Percentiles rank a stretch among this genome's conserved stretches.
These are phyloP conservation scores for Euryodendron excelsum DNA, from an alignment of 148 eudicot species.

Conservation along the genomic window DNA sequence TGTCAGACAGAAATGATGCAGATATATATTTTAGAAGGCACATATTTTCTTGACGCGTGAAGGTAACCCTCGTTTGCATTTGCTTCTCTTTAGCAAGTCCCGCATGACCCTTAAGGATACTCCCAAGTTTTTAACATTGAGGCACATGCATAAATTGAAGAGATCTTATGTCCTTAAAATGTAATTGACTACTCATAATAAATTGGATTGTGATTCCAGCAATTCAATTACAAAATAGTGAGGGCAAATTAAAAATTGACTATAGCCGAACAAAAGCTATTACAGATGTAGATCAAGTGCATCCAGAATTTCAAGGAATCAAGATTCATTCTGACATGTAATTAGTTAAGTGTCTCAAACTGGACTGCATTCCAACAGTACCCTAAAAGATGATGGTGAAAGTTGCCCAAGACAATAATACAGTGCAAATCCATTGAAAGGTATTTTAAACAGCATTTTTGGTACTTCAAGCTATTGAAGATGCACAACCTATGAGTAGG, in stretches of 20 bases:
- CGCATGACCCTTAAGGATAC: neutral
- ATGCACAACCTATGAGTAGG: no score
- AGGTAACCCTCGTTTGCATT: neutral
- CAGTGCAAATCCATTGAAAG: no score
- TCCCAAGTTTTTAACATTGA: neutral
- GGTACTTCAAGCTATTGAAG: neutral
- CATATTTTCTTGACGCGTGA: neutral
- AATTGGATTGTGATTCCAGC: slow-evolving; percentile 1
- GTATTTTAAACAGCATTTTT: neutral
- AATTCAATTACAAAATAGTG: neutral
- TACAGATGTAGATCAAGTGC: neutral
- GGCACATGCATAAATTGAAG: neutral
- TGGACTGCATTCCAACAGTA: no score
- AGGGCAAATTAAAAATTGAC: neutral
- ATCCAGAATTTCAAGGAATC: no score
- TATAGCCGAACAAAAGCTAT: neutral
- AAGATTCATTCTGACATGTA: no score
- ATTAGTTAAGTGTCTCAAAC: no score
- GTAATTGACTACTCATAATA: neutral
- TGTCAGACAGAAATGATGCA: neutral
- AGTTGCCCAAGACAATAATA: no score
- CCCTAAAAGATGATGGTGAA: no score
- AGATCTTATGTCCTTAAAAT: neutral
- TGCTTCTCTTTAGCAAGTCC: neutral
- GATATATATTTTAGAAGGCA: neutral